Percentiles rank a stretch among this genome's conserved stretches.
Conservation (phyloP, 768 basidiomycete genomes). For the Lactifluus subvellereus region DNA sequence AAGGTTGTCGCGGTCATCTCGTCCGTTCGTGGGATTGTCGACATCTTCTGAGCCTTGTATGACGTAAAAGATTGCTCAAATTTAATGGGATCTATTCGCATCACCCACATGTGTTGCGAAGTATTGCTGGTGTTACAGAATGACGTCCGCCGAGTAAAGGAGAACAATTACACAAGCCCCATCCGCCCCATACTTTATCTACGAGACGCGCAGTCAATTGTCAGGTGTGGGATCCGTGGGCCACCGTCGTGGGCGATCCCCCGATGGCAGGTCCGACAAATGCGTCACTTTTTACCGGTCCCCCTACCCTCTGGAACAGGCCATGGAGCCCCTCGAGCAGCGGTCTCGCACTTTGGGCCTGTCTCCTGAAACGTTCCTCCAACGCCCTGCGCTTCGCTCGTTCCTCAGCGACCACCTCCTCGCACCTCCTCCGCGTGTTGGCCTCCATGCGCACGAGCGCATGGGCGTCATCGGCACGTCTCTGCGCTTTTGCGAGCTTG, state of each 20-base stretch:
- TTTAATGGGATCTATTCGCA: neutral
- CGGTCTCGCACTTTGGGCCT: slow-evolving; percentile 9
- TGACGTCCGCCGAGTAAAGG: neutral
- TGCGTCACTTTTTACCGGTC: neutral
- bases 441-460: slow-evolving; percentile 10
- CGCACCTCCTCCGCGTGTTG: slow-evolving; percentile 11
- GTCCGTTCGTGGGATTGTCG: slow-evolving; percentile 28
- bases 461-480: slow-evolving; percentile 6
- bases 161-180: neutral
- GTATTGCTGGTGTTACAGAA: neutral
- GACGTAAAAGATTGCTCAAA: neutral
- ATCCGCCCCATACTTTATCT: neutral
- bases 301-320: slow-evolving; percentile 7
- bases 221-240: neutral
- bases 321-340: slow-evolving; percentile 14
- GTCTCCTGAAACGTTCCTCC: slow-evolving; percentile 7
- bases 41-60: slow-evolving; percentile 27
- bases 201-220: neutral
- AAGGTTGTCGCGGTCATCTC: slow-evolving; percentile 31
- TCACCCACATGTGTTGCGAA: neutral
- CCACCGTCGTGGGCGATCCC: neutral
- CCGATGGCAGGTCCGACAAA: neutral
- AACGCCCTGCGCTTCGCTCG: slow-evolving; percentile 6
- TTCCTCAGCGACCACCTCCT: slow-evolving; percentile 9
- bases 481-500: slow-evolving; percentile 6